Evolutionary conservation across 202 grass and related monocot species (phyloP), one percentile per base, ranked within the genome.

Genomic region (Saccharum hybrid): DNA sequence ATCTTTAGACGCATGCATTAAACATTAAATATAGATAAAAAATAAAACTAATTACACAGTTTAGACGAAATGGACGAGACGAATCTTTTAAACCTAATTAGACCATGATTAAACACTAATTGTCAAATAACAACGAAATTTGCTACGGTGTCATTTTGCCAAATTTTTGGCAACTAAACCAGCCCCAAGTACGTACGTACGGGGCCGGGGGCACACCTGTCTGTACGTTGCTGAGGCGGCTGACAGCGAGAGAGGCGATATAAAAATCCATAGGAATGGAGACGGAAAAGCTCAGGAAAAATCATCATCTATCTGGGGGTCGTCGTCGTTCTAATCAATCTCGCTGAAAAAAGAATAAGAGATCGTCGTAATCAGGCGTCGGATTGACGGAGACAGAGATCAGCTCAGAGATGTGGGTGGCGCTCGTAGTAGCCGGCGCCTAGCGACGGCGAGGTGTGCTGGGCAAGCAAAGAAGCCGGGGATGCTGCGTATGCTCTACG

Each of bases 261-360:
- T 21, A 69, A 7, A n/a, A 54, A 8, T 30, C 28, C 28, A 28
- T 2, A 16, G 13, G 43, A 72, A 72, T 0, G 13, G 6, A 26
- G 28, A 45, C 45, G 48, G 63, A 51, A 68, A 81, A 62, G 71
- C 56, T 6, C 13, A 9, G 22, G 62, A 74, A 81, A 41, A 31
- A 41, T 26, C 56, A 66, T 28, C 28, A 28, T 18, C 5, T 28
- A 28, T 1, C 28, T 56, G 14, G 61, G 57, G 51, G 28, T 54
- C 51, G 51, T n/a, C n/a, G n/a, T 59, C 30, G 68, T 66, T 46
- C 34, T 37, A 33, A 57, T 73, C 43, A 9, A 18, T 28, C 68
- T 71, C 33, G 33, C 28, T 28, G 28, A 28, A 28, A 28, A 28
- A 28, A 28, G 28, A 28, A 28, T 28, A 7, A 15, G 70, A 34